Base-by-base conservation (phyloP, 176 grass and related monocot species). In the Calamus simplicifolius region DNA sequence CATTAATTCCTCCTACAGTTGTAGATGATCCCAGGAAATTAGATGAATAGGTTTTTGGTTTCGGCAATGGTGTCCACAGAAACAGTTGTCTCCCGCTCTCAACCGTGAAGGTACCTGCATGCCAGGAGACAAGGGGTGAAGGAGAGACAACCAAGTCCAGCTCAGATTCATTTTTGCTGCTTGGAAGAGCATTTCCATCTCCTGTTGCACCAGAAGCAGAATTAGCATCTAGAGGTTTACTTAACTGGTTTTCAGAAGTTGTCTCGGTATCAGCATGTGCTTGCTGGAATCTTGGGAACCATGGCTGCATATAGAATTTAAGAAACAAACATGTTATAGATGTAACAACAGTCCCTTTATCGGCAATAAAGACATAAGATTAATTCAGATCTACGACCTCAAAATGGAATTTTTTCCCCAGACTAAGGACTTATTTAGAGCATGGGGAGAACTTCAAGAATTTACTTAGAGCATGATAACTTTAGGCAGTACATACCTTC, bases 101-200 rank as follows among this genome's bases (percentile, higher is more conserved):
- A 15, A 80, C 76, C 54, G 62, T 80, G 61, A 88, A 92, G 26
- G 79, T 25, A 54, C 81, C 87, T 12, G 73, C 28, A 75, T 79
- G 84, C 88, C 84, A 92, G 17, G 84, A 85, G 54, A 92, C 93
- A 43, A 98, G 93, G 17, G 93, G 84, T 61, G 93, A 98, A 85
- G 93, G 84, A 5, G 89, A 95, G 29, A 95, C 89, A 18, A 64
- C 27, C 68, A 65, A 58, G 50, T 72, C 76, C 27, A 79, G 66
- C 17, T 71, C 68, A 29, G 77, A 50, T 64, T 73, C 50, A 25
- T 15, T 63, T 50, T 50, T 80, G 30, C 21, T 70, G 18, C 49
- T 13, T n/a, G 17, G 19, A 26, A 79, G 49, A 56, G 75, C 26
- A 49, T 67, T 56, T 54, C 0, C 59, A 51, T 43, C 64, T 57